Conservation (phyloP, 2,329 filamentous ascomycete species). For the Fusarium subglutinans region DNA sequence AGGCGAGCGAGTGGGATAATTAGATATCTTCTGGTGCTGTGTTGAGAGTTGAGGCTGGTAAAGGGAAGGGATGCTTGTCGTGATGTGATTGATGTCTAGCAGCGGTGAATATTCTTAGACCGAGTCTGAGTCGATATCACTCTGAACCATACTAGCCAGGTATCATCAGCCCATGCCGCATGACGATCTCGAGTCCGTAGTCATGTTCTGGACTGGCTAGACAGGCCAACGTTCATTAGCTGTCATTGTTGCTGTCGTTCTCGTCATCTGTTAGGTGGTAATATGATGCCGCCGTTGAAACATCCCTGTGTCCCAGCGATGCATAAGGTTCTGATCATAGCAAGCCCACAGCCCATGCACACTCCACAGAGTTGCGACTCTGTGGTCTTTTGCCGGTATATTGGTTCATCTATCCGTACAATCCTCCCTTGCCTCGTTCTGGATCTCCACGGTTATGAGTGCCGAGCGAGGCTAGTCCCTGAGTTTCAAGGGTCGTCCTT, state of each 20-base stretch:
- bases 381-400: background rate
- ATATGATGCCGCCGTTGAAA: conserved; percentile 5
- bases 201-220: background rate
- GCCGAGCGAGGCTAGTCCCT: conserved; percentile 5
- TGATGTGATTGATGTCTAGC: background rate
- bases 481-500: background rate
- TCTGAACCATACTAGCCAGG: conserved; percentile 4
- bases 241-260: background rate
- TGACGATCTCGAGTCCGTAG: background rate
- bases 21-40: background rate
- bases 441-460: background rate
- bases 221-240: background rate
- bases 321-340: conserved; percentile 30
- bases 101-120: conserved; percentile 7
- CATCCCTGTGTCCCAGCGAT: conserved; percentile 20
- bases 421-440: background rate
- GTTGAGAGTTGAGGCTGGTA: background rate
- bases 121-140: conserved; percentile 4
- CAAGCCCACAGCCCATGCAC: conserved; percentile 17
- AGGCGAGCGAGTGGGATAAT: background rate
- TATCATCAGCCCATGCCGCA: conserved; percentile 4
- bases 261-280: background rate
- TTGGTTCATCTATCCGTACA: conserved; percentile 6
- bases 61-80: conserved; percentile 19
- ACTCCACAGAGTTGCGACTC: conserved; percentile 24